phyloP scores from a whole-genome alignment of 2,329 filamentous ascomycete genomes.

The Drechmeria coniospora region DNA sequence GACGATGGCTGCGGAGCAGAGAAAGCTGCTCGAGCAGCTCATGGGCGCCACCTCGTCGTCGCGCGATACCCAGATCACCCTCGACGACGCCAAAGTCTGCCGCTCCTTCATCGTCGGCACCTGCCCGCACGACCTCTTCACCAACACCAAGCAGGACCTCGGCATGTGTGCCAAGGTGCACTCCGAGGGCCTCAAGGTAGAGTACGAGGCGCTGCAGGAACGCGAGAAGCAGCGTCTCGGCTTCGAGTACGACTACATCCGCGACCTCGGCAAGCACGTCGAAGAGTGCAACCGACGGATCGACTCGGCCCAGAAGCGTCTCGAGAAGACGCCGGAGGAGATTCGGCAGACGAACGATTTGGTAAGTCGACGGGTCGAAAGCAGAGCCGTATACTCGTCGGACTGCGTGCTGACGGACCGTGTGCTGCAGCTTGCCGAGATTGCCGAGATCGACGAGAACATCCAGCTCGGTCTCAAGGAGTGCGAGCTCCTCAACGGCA shows the following conservation, averaged over 20 bases:
- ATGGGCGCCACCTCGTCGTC: constrained; percentile 64
- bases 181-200: constrained; percentile 71
- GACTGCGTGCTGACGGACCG: rapidly evolving
- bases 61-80: constrained; percentile 65
- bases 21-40: constrained; percentile 95
- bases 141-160: constrained; percentile 95
- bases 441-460: constrained; percentile 62
- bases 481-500: constrained; percentile 70
- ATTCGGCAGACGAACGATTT: constrained; percentile 87
- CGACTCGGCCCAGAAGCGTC: constrained; percentile 69
- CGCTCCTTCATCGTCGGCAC: constrained; percentile 86
- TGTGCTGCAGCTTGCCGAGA: constrained; percentile 49
- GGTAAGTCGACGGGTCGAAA: no score
- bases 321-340: constrained; percentile 97
- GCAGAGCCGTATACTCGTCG: not conserved
- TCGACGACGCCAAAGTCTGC: constrained; percentile 88
- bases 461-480: constrained; percentile 76
- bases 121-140: constrained; percentile 97
- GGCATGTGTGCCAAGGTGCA: constrained; percentile 81
- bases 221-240: constrained; percentile 63
- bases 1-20: constrained; percentile 86
- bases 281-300: constrained; percentile 93
- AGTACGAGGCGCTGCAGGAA: constrained; percentile 64
- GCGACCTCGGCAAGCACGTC: constrained; percentile 92
- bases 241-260: constrained; percentile 94